These are phyloP conservation scores for Kandelia obovata DNA, from an alignment of 345 rosid species.

Conservation along the genomic window DNA sequence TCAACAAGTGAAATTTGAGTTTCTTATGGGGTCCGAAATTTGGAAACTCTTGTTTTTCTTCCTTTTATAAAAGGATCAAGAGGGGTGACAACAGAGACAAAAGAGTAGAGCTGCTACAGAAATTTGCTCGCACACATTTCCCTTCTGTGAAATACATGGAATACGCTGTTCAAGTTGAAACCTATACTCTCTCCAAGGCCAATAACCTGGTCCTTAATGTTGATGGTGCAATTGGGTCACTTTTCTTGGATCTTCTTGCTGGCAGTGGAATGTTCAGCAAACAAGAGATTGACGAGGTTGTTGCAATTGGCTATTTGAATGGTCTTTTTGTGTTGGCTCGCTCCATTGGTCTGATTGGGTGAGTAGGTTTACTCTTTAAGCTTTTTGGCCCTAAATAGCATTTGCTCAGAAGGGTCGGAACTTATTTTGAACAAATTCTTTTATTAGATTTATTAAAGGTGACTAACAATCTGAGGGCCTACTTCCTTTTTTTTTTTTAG, in stretches of 20 bases:
- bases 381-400: neutral
- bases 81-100: constrained; percentile 94
- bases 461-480: too few species aligned
- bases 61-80: constrained; percentile 60
- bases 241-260: constrained; percentile 92
- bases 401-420: too few species aligned
- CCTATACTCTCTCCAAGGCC: constrained; percentile 79
- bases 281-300: constrained; percentile 87
- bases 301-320: constrained; percentile 79
- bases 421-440: too few species aligned
- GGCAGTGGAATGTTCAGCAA: constrained; percentile 91
- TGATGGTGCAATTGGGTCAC: constrained; percentile 91
- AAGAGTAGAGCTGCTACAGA: constrained; percentile 89
- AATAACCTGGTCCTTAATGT: constrained; percentile 82
- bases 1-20: neutral
- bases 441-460: too few species aligned
- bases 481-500: too few species aligned
- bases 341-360: constrained; percentile 88
- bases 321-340: constrained; percentile 96
- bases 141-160: constrained; percentile 94
- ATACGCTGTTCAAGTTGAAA: constrained; percentile 84
- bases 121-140: constrained; percentile 78
- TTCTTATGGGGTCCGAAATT: constrained; percentile 4
- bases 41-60: constrained; percentile 1
- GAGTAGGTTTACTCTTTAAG: constrained; percentile 13